These are phyloP conservation scores for Erysiphe neolycopersici DNA, from an alignment of 2,329 filamentous ascomycete species.

Conservation along the genomic window DNA sequence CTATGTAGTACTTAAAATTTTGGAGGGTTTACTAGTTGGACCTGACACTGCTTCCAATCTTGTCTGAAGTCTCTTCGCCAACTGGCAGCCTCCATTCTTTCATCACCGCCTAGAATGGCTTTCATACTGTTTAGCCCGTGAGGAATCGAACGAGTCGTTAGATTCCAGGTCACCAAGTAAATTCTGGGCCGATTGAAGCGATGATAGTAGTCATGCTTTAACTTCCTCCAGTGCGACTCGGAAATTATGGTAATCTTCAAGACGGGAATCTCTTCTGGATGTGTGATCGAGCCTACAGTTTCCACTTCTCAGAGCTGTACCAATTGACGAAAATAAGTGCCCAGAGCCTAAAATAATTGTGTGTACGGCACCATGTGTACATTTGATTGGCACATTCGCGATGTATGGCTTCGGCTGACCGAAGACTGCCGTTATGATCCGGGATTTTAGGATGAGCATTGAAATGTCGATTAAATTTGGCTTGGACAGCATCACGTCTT, in stretches of 20 bases:
- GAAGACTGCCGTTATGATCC: too few relatives aligned
- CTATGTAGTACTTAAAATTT: too few relatives aligned
- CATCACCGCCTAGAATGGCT: background rate
- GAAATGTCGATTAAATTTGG: too few relatives aligned
- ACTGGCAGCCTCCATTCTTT: background rate
- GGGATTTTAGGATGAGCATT: too few relatives aligned
- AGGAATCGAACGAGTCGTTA: background rate
- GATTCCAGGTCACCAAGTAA: background rate
- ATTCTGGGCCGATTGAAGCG: too few relatives aligned
- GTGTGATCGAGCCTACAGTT: background rate
- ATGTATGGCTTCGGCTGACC: background rate
- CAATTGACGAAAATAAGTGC: background rate
- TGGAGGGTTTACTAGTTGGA: background rate
- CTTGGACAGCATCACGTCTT: too few relatives aligned
- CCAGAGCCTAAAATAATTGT: background rate
- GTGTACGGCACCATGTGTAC: background rate
- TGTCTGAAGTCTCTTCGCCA: background rate
- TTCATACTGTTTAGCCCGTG: background rate
- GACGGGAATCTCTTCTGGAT: background rate
- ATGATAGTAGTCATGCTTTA: too few relatives aligned
- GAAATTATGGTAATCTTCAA: background rate
- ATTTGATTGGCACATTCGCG: background rate
- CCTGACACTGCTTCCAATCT: background rate
- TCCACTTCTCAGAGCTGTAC: background rate
- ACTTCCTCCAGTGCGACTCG: too few relatives aligned